These are phyloP conservation scores for Artemisia annua DNA, from an alignment of 129 eudicot species.

Conservation along the genomic window DNA sequence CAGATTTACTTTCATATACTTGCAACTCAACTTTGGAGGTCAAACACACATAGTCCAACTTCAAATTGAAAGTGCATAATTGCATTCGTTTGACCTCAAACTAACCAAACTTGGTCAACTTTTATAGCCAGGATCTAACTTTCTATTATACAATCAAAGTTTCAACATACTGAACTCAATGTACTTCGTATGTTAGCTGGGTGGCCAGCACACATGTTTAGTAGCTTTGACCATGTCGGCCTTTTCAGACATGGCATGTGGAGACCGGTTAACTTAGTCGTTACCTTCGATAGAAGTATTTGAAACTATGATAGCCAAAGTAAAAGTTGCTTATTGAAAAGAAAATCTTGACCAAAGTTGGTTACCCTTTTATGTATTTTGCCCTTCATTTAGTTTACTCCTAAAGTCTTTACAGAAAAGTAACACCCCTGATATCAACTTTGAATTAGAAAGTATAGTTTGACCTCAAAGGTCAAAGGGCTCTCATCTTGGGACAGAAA, in stretches of 20 bases:
- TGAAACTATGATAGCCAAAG: neutral
- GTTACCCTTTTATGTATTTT: neutral
- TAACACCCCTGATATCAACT: constrained; percentile 6
- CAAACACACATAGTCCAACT: neutral
- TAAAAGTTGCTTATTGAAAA: neutral
- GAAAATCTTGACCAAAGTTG: neutral
- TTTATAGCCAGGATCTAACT: neutral
- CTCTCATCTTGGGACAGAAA: no score
- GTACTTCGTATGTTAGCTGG: neutral
- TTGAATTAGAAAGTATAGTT: constrained; percentile 3
- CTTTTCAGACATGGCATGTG: neutral
- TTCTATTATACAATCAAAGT: neutral
- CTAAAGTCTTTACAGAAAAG: neutral
- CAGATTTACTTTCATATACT: neutral
- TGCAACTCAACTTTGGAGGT: constrained; percentile 2
- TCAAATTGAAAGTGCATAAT: neutral
- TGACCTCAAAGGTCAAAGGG: constrained; percentile 10
- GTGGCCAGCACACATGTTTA: no score
- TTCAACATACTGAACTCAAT: neutral
- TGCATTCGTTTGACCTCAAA: neutral
- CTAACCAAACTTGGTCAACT: neutral
- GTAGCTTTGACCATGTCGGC: constrained; percentile 4
- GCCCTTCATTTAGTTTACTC: constrained; percentile 6
- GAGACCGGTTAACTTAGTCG: neutral
- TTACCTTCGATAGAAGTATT: neutral